Percentiles rank a stretch among this genome's conserved stretches.
Evolutionary conservation across 2,329 filamentous ascomycete genomes (phyloP).

Genomic region (Talaromyces sp.): DNA sequence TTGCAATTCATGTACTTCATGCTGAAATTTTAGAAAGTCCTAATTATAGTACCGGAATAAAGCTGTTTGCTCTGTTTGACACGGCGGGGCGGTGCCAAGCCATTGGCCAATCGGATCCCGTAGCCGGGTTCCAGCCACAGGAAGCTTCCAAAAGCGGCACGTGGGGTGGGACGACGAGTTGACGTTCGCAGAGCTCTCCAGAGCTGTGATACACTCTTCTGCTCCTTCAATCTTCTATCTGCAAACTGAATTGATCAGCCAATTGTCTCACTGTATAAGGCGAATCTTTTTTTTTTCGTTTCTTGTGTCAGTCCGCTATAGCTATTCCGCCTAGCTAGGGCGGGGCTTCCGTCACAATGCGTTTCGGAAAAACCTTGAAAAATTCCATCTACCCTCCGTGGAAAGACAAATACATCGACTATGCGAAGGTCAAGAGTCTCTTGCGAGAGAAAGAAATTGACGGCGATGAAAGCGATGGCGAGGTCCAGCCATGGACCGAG

Average conservation of each 20-base stretch:
- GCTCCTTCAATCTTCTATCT: neutral
- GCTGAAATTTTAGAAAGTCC: too few species aligned
- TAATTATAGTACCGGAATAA: too few species aligned
- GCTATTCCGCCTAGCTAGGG: neutral
- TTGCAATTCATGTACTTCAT: too few species aligned
- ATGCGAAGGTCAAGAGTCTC: constrained; percentile 83
- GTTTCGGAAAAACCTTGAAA: constrained; percentile 85
- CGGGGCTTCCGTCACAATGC: constrained; percentile 54
- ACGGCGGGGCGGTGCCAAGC: neutral
- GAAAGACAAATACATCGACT: constrained; percentile 94
- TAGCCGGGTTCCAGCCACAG: neutral
- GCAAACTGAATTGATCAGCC: neutral
- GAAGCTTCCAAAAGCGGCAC: neutral
- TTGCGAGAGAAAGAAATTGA: constrained; percentile 68
- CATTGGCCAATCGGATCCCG: constrained; percentile 3
- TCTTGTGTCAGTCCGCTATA: neutral
- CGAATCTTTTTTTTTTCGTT: neutral
- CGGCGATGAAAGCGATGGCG: constrained; percentile 46
- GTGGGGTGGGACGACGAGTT: neutral
- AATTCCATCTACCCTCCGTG: constrained; percentile 77
- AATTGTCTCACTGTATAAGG: neutral
- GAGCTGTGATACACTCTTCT: neutral
- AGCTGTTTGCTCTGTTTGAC: constrained; percentile 9
- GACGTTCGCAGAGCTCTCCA: neutral
- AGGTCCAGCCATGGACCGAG: constrained; percentile 72